Base-by-base conservation (phyloP, 139 green algal genomes). In the Micractinium conductrix region DNA sequence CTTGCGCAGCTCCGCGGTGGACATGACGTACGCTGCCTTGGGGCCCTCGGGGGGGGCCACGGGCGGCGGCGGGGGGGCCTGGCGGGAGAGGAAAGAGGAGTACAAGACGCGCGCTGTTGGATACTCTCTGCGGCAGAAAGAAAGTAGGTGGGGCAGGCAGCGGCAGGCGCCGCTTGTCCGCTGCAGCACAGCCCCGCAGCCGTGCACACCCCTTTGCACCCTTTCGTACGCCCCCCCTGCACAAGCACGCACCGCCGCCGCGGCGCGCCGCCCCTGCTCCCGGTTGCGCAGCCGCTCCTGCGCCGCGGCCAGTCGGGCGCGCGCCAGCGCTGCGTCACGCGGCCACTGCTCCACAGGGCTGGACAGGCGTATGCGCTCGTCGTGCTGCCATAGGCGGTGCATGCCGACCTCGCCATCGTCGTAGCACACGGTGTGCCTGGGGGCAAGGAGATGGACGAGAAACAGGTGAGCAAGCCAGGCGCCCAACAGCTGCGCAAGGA, bases 381-480 rank as follows among this genome's bases (percentile, higher is more conserved):
- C 87, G 71, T 90, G 87, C 75, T 90, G 87, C 87, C 87, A 90
- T 63, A 90, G 87, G 26, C 68, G 65, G 79, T 90, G 87, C 82
- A 90, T 85, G 58, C 87, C 87, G 60, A 90, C 76, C 76, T 97
- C 94, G 1, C 94, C 94, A 78, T 97, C 94, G 28, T 94, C 89
- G 45, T 97, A 97, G 63, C 44, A 44, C 24, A 97, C 81, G 12
- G 94, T 96, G 91, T 97, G 94, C 22, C 92, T 85, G 80, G 5
- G 43, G 28, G 22, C 24, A 21, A 62, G 71, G 71, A 16, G 28
- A 53, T 30, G 2, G 38, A 2, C 7, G 37, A 9, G 58, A 4
- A n/a, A n/a, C n/a, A n/a, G n/a, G n/a, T n/a, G n/a, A n/a, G n/a
- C n/a, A n/a, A n/a, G n/a, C n/a, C n/a, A n/a, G n/a, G n/a, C n/a